Evolutionary conservation across 139 green algal genomes (phyloP), one percentile per base, ranked within the genome.

Genomic region (Chlamydomonas sp.): DNA sequence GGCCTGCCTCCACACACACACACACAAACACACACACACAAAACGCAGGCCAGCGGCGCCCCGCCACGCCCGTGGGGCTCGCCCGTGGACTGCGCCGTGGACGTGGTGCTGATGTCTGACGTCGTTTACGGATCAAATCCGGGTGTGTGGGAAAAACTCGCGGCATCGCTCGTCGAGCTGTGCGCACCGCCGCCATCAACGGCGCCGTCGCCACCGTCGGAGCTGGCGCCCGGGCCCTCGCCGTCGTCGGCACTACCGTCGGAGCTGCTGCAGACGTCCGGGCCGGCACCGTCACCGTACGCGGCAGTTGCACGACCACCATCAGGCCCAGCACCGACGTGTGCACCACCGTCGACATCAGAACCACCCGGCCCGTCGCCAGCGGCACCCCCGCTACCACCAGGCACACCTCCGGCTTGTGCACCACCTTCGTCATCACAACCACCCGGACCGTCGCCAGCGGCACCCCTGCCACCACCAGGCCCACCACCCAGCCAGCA

Each of bases 71-170:
- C n/a, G n/a, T n/a, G n/a, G n/a, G n/a, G n/a, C n/a, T n/a, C n/a
- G n/a, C n/a, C n/a, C n/a, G n/a, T n/a, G n/a, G n/a, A n/a, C n/a
- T n/a, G 47, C 22, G 60, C 20, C 3, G 50, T 58, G 24, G 68
- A 73, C 43, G 68, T 73, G 31, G 69, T 74, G 29, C 39, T 74
- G 3, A 37, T 74, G 43, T 50, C 58, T 34, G 69, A 74, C 22
- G 58, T 69, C 1, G 38, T 74, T 16, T 74, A 74, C 47, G 69
- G 69, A 22, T 54, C n/a, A 38, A 67, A 74, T 34, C 69, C 69
- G n/a, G 58, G 58, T 1, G 58, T 74, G 10, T 74, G 69, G 69
- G 38, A 74, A n/a, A 29, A 13, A 2, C 69, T 74, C 37, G 38
- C 39, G 3, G 20, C 24, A 1, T 69, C 58, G 1, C 59, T 74